Evolutionary conservation across 306 rosid species (phyloP).

Genomic region (Casuarina cunninghamiana): DNA sequence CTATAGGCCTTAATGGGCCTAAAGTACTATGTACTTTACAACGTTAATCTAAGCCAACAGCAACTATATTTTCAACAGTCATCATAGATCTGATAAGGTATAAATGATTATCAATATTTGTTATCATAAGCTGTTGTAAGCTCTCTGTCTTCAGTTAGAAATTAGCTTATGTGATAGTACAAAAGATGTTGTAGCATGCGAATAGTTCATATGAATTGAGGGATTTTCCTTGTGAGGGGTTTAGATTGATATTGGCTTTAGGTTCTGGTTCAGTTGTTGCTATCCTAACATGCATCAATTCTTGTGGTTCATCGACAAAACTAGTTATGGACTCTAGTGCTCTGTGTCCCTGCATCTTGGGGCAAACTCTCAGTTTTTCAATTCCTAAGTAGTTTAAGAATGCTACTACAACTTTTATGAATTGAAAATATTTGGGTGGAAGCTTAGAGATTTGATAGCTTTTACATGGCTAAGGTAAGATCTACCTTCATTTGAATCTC

Average conservation of each 20-base stretch:
- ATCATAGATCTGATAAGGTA: neutral
- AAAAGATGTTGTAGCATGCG: neutral
- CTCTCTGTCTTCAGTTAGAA: neutral
- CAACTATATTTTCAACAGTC: too few relatives aligned
- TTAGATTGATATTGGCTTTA: neutral
- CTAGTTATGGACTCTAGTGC: neutral
- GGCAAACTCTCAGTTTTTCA: neutral
- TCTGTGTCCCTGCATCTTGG: neutral
- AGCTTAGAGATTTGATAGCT: constrained; percentile 3
- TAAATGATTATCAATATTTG: neutral
- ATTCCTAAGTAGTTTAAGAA: neutral
- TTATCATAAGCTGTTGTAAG: neutral
- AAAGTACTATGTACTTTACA: too few relatives aligned
- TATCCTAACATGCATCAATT: neutral
- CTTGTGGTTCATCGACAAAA: neutral
- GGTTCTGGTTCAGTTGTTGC: neutral
- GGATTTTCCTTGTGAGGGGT: neutral
- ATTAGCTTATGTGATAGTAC: neutral
- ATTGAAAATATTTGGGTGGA: neutral
- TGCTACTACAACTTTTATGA: neutral
- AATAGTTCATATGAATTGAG: neutral
- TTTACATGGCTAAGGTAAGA: neutral
- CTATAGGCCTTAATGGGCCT: too few relatives aligned
- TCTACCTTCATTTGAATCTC: neutral
- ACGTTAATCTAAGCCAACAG: too few relatives aligned